Base-by-base conservation (phyloP, 768 basidiomycete genomes). In the Tephrocybe sp. region DNA sequence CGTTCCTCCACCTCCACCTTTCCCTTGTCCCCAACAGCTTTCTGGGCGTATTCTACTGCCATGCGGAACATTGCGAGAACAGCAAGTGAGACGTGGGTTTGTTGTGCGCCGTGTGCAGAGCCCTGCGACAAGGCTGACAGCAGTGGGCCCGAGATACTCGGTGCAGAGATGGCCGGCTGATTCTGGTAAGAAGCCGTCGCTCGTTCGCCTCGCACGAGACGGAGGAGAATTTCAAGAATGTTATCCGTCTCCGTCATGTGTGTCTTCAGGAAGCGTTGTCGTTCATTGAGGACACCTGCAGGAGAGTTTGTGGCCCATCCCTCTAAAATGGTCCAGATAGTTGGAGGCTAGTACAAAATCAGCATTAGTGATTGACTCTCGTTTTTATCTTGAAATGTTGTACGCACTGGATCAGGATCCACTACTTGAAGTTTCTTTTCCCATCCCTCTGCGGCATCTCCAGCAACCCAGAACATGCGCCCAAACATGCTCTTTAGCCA, bases 61-160 rank as follows among this genome's bases (percentile, higher is more conserved):
- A 98, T 81, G 21, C 89, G 79, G 72, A 93, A 93, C 68, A 98
- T 81, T 12, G 94, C 93, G 45, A 98, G 75, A 10, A 98, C 90
- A 8, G 95, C 94, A 26, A 98, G 80, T 8, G 92, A 92, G 20
- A 96, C 89, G 58, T 95, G 94, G 1, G 94, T 98, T 71, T 99
- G 96, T 61, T 95, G 91, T 34, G 83, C 76, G 17, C 85, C 86
- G 62, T 93, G 91, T 11, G 90, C 82, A 3, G 91, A 89, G 36
- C 84, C 83, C n/a, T 80, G 83, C 4, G 81, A 73, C 43, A 91
- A 73, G 30, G 88, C 89, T 39, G 84, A 73, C 10, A 88, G 72
- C 44, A 90, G 76, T 12, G 87, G 86, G 3, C 89, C 89, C 44
- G 84, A 81, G 33, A 87, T 71, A 55, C 65, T 73, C 7, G 86